Conservation (phyloP, 2,329 filamentous ascomycete species). For the Stemphylium lycopersici region DNA sequence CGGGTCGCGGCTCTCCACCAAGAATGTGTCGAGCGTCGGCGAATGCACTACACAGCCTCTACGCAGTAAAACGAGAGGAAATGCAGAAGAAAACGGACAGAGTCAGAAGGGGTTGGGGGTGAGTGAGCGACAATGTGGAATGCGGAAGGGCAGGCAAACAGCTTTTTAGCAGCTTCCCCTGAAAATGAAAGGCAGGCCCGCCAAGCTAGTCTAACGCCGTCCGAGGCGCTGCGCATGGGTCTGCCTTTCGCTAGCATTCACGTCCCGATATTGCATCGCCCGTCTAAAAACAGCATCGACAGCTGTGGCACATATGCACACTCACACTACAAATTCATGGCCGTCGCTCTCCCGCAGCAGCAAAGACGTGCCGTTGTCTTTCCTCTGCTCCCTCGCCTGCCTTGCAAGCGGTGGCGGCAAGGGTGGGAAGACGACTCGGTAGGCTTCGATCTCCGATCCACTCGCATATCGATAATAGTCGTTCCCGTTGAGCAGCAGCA, state of each 20-base stretch:
- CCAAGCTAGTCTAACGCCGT: conserved; percentile 36
- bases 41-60: conserved; percentile 19
- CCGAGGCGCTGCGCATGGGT: conserved; percentile 30
- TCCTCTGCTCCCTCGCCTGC: background rate
- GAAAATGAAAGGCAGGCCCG: conserved; percentile 35
- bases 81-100: conserved; percentile 27
- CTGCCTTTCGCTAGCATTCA: conserved; percentile 29
- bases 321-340: conserved; percentile 8
- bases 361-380: conserved; percentile 1
- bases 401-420: conserved; percentile 14
- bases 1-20: conserved; percentile 31
- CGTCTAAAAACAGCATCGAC: conserved; percentile 23
- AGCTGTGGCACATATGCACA: background rate
- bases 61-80: conserved; percentile 42
- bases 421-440: conserved; percentile 19
- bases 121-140: conserved; percentile 41
- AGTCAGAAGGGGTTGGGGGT: conserved; percentile 31
- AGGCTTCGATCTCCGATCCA: conserved; percentile 8
- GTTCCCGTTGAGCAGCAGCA: conserved; percentile 6
- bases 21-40: conserved; percentile 22
- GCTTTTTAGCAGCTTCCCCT: conserved; percentile 42
- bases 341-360: background rate
- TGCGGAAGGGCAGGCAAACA: conserved; percentile 37
- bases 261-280: conserved; percentile 27
- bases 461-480: conserved; percentile 19